Evolutionary conservation across 768 basidiomycete species (phyloP), one percentile per base, ranked within the genome.

Genomic region (Pulveroboletus sp.): DNA sequence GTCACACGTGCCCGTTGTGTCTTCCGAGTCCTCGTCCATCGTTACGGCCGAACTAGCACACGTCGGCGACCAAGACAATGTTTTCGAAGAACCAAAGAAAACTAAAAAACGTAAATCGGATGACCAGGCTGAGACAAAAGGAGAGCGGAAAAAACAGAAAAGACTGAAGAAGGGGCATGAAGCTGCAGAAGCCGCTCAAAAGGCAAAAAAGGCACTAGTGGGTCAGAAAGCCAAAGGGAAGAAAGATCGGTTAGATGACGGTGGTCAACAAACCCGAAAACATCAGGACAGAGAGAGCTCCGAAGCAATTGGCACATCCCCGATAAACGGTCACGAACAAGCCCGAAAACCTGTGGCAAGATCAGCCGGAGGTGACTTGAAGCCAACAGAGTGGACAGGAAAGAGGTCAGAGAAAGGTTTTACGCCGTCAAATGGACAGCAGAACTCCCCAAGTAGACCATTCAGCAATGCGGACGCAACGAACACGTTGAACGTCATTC

Each of bases 71-170:
- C 48, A 33, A 26, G 41, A 36, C 26, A 6, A 26, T 5, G 0
- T 21, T 7, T 8, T 33, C 15, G 35, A 35, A 39, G 43, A 47
- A 17, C 26, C 21, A 2, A 44, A 28, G 21, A 42, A 49, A 14
- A 24, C 6, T 3, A 54, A 48, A 41, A 64, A 55, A 18, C 51
- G 52, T 32, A 60, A 48, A 28, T 36, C 14, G 18, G 43, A 49
- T 15, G 53, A 44, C 7, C 39, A 17, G 14, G 12, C 15, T 3
- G 57, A 59, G 45, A 59, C 57, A 1, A 52, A 31, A 31, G 64
- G 57, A 35, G 52, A 55, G 41, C 58, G 51, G 32, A 57, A 54
- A 46, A 55, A 62, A 39, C 59, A 55, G 18, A 68, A 64, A 38
- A 50, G 56, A 36, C 8, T 59, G 32, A 68, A 57, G 42, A 56